Evolutionary conservation across 768 basidiomycete genomes (phyloP), one percentile per base, ranked within the genome.

Genomic region (Rossbeevera mucosa): DNA sequence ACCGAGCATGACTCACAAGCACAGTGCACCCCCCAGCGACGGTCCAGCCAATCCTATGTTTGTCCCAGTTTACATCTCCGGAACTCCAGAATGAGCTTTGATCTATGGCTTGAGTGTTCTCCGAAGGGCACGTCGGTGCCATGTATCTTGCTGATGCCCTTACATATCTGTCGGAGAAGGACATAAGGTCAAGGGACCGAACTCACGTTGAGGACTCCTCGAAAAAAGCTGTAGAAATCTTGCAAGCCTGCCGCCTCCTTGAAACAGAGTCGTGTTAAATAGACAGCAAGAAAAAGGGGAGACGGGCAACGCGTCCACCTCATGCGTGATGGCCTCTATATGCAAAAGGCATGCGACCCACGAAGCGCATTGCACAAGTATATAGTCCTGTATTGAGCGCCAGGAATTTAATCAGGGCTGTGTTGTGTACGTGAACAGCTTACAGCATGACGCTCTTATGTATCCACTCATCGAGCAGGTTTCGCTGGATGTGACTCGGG

Each of bases 11-110:
- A 74, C 81, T 51, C 57, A 88, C 86, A 26, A 80, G 40, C 36
- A 68, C 64, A 3, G 87, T 69, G 59, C 81, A 85, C 13, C 71
- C 76, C 24, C 87, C 87, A 9, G 86, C 78, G 50, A 89, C 74
- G 8, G 83, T 74, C 87, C 87, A 88, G 46, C 87, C 87, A 64
- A 88, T 82, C 58, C 80, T 74, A 68, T 85, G 83, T 14, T 69
- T 58, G 54, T 80, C 77, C 85, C 83, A 86, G 59, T 84, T 72
- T 18, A 79, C 46, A 12, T 77, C 75, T 41, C 76, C 71, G 0
- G 72, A 58, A 59, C 71, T 70, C 86, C 85, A 88, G 63, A 88
- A 88, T 13, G 68, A 70, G 44, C 74, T 73, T 64, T 88, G 82
- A 66, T 88, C 85, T 24, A 80, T 61, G 1, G 54, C 64, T 21